Base-by-base conservation (phyloP, 2,329 filamentous ascomycete species). In the Orbilia oligospora region DNA sequence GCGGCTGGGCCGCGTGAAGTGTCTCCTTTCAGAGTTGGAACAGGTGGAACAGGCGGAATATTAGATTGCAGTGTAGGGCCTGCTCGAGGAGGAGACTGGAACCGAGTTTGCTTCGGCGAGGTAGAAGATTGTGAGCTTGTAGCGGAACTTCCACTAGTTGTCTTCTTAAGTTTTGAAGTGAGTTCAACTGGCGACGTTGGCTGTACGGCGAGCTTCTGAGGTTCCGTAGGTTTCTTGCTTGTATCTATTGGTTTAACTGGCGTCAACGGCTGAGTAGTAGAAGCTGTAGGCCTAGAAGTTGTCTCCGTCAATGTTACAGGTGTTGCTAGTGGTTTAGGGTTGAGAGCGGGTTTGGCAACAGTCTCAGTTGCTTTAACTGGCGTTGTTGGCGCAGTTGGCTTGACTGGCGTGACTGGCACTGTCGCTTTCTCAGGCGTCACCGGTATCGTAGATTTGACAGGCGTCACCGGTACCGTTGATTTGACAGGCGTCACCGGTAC, bases 141-240 rank as follows among this genome's bases (percentile, higher is more conserved):
- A 5, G 61, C 18, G 1, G 72, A 65, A 24, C 41, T 64, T 5
- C 46, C 66, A 24, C 44, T 72, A 1, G 68, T 69, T 1, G 75
- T 69, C 36, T 78, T 78, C 68, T 78, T 78, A 18, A 78, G 36
- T 24, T 69, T 72, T 9, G 75, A 78, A 24, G 75, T 72, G 38
- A 78, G 75, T 18, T 78, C 75, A 12, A 78, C 48, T 1, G 68
- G 68, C 27, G 75, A 69, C 5, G 68, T 53, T 4, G 75, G 63
- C 30, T 51, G 63, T 1, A 30, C 5, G 16, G 38, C 33, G 5
- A 63, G 41, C 10, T 78, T 78, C 0, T 33, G 27, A 22, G 38
- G 14, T 14, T 65, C 61, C 5, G 38, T 41, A 24, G 64, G 16
- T 27, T 61, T 71, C 20, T 68, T 68, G 3, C 49, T 10, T 5